Percentiles rank a stretch among this genome's conserved stretches.
These are phyloP conservation scores for Penicillium rolfsii DNA, from an alignment of 2,329 filamentous ascomycete genomes.

Conservation along the genomic window DNA sequence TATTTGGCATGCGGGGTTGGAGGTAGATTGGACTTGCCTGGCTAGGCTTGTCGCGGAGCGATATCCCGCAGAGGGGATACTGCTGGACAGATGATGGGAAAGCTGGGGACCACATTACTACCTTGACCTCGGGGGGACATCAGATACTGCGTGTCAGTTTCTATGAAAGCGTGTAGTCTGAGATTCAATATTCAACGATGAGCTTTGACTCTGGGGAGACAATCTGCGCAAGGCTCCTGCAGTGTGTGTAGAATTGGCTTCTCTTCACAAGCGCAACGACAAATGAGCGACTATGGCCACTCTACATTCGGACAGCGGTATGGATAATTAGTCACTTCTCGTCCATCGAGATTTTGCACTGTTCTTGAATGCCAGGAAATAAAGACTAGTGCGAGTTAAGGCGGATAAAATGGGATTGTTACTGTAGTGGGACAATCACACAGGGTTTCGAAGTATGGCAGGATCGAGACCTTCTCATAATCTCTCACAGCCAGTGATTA, in stretches of 20 bases:
- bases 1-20: constrained; percentile 2
- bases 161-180: constrained; percentile 13
- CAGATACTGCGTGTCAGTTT: neutral
- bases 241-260: constrained; percentile 5
- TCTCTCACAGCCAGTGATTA: constrained; percentile 10
- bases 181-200: neutral
- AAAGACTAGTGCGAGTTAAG: neutral
- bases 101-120: neutral
- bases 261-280: neutral
- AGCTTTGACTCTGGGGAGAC: neutral
- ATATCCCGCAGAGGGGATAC: constrained; percentile 23
- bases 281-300: neutral
- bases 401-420: constrained; percentile 9
- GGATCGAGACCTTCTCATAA: neutral
- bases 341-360: neutral
- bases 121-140: neutral
- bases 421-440: constrained; percentile 7
- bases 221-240: constrained; percentile 16
- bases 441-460: constrained; percentile 15
- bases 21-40: constrained; percentile 13
- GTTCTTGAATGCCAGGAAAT: constrained; percentile 12
- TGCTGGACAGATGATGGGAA: constrained; percentile 15
- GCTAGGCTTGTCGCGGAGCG: constrained; percentile 7
- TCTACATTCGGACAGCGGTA: constrained; percentile 10
- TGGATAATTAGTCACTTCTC: neutral